Evolutionary conservation across 805 yeast genomes (phyloP).

Genomic region (Kuraishia ogatae): DNA sequence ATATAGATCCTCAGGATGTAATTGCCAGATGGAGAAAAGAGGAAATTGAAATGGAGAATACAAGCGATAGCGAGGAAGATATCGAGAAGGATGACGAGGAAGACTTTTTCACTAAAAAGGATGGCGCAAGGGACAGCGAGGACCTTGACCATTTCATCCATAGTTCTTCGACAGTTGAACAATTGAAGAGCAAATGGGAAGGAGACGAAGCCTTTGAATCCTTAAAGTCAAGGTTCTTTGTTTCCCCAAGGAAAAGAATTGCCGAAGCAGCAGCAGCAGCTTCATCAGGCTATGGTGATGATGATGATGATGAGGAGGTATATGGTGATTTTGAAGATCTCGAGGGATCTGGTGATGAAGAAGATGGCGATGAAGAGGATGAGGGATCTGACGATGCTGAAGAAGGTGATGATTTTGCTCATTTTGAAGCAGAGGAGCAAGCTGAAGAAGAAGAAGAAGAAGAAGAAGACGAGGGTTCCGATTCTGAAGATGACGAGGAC

Average conservation of each 20-base stretch:
- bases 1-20: conserved; percentile 66
- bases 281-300: conserved; percentile 28
- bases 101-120: conserved; percentile 47
- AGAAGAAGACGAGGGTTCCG: conserved; percentile 34
- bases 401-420: conserved; percentile 39
- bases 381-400: conserved; percentile 21
- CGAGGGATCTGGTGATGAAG: conserved; percentile 21
- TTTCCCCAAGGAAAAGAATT: conserved; percentile 39
- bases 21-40: conserved; percentile 63
- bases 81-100: conserved; percentile 40
- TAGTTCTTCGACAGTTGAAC: conserved; percentile 30
- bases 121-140: conserved; percentile 15
- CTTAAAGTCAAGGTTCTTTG: conserved; percentile 40
- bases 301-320: conserved; percentile 38
- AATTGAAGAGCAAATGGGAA: conserved; percentile 37
- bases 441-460: conserved; percentile 28
- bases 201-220: conserved; percentile 28
- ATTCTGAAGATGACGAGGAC: conserved; percentile 28
- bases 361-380: conserved; percentile 25
- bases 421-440: conserved; percentile 43
- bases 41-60: conserved; percentile 32
- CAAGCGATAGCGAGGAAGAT: conserved; percentile 25
- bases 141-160: conserved; percentile 31
- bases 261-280: conserved; percentile 17
- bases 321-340: conserved; percentile 33